Percentiles rank a stretch among this genome's conserved stretches.
phyloP scores from a whole-genome alignment of 148 eudicot genomes.

The Cornus florida region DNA sequence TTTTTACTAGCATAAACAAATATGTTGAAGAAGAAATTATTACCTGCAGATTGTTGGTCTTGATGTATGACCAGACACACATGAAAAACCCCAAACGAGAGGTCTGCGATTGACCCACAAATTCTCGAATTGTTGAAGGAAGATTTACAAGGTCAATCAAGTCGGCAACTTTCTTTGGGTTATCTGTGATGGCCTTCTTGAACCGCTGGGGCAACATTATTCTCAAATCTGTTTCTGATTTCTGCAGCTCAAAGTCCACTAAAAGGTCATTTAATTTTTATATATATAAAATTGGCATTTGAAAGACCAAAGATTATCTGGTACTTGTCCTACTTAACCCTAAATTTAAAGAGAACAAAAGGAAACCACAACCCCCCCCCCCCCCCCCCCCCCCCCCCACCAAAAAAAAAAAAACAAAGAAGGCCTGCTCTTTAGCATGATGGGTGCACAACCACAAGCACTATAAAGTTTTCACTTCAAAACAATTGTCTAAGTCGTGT shows the following conservation, averaged over 20 bases:
- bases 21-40: not conserved
- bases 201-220: conserved; percentile 67
- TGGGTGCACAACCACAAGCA: too few relatives aligned
- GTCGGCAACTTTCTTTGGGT: conserved; percentile 81
- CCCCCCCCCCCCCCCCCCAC: too few relatives aligned
- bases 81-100: conserved; percentile 82
- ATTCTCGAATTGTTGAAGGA: conserved; percentile 73
- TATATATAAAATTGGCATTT: not conserved
- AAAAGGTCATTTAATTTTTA: not conserved
- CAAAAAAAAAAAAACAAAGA: too few relatives aligned
- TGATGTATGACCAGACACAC: conserved; percentile 90
- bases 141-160: conserved; percentile 85
- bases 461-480: not conserved
- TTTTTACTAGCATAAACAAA: not conserved
- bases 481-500: not conserved
- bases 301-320: not conserved
- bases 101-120: conserved; percentile 81
- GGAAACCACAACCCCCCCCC: too few relatives aligned
- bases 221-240: conserved; percentile 3
- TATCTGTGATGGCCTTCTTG: conserved; percentile 65
- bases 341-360: not conserved
- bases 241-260: conserved; percentile 2
- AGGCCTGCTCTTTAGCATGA: too few relatives aligned
- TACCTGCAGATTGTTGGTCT: conserved; percentile 85
- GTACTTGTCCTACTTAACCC: not conserved